These are phyloP conservation scores for Aspergillus sojae DNA, from an alignment of 2,329 filamentous ascomycete species.

Conservation along the genomic window DNA sequence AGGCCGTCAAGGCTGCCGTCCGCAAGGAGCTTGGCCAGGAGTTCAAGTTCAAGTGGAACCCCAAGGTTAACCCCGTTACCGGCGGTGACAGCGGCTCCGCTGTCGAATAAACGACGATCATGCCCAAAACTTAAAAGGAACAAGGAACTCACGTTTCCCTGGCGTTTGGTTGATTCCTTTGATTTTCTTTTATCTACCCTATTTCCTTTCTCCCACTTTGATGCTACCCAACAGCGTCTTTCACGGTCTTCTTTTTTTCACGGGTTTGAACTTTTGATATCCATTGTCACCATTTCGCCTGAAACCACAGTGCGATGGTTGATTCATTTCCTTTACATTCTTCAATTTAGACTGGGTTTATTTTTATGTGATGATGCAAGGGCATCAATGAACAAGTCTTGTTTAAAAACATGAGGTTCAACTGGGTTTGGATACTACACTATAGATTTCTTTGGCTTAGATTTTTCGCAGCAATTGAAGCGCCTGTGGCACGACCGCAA, in stretches of 20 bases:
- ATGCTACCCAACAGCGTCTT: slow-evolving; percentile 1
- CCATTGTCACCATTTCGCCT: slow-evolving; percentile 17
- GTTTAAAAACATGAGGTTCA: slow-evolving; percentile 3
- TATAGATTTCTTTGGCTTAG: slow-evolving; percentile 6
- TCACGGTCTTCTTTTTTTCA: slow-evolving; percentile 7
- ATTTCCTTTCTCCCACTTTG: slow-evolving; percentile 3
- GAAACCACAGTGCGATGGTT: slow-evolving; percentile 1
- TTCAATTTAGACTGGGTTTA: slow-evolving; percentile 13
- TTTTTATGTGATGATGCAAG: slow-evolving; percentile 13
- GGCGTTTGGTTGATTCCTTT: slow-evolving; percentile 21
- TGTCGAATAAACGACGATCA: slow-evolving; percentile 51
- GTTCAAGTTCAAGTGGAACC: slow-evolving; percentile 73
- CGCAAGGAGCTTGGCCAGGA: slow-evolving; percentile 72
- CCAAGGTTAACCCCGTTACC: slow-evolving; percentile 69
- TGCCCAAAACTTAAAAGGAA: slow-evolving; percentile 18
- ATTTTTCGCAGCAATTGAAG: not conserved
- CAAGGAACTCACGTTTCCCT: slow-evolving; percentile 9
- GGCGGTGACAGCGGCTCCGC: slow-evolving; percentile 57
- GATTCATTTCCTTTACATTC: slow-evolving; percentile 2
- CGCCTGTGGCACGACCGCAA: not conserved
- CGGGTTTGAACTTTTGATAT: slow-evolving; percentile 29
- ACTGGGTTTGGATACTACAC: slow-evolving; percentile 9
- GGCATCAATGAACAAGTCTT: slow-evolving; percentile 11
- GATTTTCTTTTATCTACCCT: slow-evolving; percentile 5
- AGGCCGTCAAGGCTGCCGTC: slow-evolving; percentile 69